Evolutionary conservation across 2,329 filamentous ascomycete species (phyloP), one percentile per base, ranked within the genome.

Genomic region (Diplodia mutila): DNA sequence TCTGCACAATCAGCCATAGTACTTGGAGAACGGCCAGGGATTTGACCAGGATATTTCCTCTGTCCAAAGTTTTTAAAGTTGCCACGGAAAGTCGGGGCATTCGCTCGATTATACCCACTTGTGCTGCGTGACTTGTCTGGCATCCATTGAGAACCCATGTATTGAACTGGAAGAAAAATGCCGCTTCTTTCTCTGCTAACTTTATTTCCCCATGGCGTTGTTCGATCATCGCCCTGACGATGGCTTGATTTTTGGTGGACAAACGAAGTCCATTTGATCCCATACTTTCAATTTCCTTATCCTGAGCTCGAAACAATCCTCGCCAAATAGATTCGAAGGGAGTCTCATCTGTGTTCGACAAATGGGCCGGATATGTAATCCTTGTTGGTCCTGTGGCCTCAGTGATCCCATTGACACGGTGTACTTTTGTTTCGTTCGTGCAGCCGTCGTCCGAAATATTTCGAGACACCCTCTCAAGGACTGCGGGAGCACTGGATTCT

Each of bases 261-360:
- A 42, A 18, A 1, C 5, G 0, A 42, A 42, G 39, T n/a, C 2
- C 16, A 1, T 2, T 9, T 3, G 39, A 16, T n/a, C 39, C 39
- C 18, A 42, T 42, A 3, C 39, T 42, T 42, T 9, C 6, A 42
- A 0, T n/a, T 42, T 42, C 39, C 18, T 2, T 42, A 0, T 42
- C 0, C 39, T 42, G 18, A n/a, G 1, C 0, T n/a, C 18, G 6
- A 18, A 42, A 3, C 1, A 42, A 1, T 3, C 8, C 1, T n/a
- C 39, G 39, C 39, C 39, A 42, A n/a, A 2, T 8, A 7, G 1
- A n/a, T 8, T 42, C 18, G 39, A 7, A 42, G 8, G 39, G 39
- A 7, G 4, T 18, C 16, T n/a, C 39, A 6, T 42, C 39, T 8
- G 6, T 6, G 8, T 2, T n/a, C 39, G 8, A n/a, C 18, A 1